Conservation (phyloP, 106 monocot species). For the Allium sativum region DNA sequence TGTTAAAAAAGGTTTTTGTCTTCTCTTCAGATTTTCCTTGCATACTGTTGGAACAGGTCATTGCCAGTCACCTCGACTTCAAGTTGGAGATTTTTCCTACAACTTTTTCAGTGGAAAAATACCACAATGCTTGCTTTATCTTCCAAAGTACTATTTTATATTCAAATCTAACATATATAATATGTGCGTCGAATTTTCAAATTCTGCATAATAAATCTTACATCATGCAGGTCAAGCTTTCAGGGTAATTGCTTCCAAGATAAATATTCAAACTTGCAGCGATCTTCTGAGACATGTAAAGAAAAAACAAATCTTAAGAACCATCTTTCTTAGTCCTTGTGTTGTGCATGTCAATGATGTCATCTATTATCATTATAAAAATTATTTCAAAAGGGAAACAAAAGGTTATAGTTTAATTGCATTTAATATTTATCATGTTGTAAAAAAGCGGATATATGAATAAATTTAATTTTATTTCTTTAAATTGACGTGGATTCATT, state of each 20-base stretch:
- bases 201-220: background rate
- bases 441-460: too few species aligned
- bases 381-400: too few species aligned
- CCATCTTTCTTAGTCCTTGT: background rate
- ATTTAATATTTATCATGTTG: too few species aligned
- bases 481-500: too few species aligned
- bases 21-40: slow-evolving; percentile 15
- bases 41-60: slow-evolving; percentile 19
- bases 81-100: slow-evolving; percentile 60
- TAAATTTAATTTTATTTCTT: too few species aligned
- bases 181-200: too few species aligned
- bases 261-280: slow-evolving; percentile 33
- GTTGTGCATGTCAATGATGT: too few species aligned
- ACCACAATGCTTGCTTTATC: slow-evolving; percentile 48
- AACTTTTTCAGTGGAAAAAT: slow-evolving; percentile 64
- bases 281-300: slow-evolving; percentile 32
- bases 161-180: too few species aligned
- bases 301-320: background rate
- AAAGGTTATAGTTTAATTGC: too few species aligned
- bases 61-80: slow-evolving; percentile 32
- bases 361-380: too few species aligned
- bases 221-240: slow-evolving; percentile 42
- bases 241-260: slow-evolving; percentile 68
- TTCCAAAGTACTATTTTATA: slow-evolving; percentile 35
- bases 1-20: background rate